phyloP scores from a whole-genome alignment of 2,329 filamentous ascomycete genomes.

The Claviceps sp. region DNA sequence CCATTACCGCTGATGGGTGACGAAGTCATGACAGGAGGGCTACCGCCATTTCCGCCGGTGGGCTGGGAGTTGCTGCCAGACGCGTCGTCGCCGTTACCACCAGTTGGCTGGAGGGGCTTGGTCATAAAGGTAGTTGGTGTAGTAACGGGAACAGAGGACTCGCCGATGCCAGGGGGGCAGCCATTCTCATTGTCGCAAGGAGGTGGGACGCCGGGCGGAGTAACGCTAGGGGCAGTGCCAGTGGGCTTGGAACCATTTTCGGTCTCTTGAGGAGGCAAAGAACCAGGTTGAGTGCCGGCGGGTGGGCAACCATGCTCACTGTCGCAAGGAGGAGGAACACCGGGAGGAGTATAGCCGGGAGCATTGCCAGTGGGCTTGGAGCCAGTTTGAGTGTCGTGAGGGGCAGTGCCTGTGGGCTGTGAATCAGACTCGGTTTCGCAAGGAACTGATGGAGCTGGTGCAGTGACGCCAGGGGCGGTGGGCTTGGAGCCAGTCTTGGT shows the following conservation, averaged over 20 bases:
- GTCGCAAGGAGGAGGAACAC: not conserved
- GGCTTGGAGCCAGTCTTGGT: not conserved
- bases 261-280: too few relatives aligned
- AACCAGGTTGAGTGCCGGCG: not conserved
- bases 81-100: not conserved
- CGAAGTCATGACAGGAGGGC: not conserved
- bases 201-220: too few relatives aligned
- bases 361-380: not conserved
- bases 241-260: not conserved
- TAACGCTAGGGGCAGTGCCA: not conserved
- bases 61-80: not conserved
- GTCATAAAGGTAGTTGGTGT: constrained; percentile 1
- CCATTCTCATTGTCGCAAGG: too few relatives aligned
- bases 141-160: not conserved
- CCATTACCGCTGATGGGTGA: not conserved
- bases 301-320: not conserved
- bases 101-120: not conserved
- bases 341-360: not conserved
- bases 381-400: not conserved
- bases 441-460: too few relatives aligned
- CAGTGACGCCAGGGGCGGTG: not conserved
- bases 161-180: not conserved
- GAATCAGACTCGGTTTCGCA: too few relatives aligned
- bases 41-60: not conserved
- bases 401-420: not conserved